A percentile compares a stretch with the other conserved stretches of the same genome.
Evolutionary conservation across 2,329 filamentous ascomycete species (phyloP).

Genomic region (Colletotrichum noveboracense): DNA sequence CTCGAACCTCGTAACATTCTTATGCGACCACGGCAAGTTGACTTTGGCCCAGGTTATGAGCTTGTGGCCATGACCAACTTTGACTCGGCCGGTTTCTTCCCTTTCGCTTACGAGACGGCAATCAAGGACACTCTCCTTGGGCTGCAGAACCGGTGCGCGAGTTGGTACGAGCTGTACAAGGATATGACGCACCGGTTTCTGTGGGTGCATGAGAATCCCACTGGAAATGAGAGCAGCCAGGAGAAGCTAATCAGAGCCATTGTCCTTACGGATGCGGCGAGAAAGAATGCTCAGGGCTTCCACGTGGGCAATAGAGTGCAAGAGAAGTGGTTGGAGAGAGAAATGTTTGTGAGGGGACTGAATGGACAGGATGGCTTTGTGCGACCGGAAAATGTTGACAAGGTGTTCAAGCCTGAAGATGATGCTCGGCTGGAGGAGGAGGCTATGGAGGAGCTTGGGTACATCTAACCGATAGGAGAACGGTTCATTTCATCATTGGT

Average conservation of each 20-base stretch:
- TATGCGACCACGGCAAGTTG: background rate
- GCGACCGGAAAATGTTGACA: background rate
- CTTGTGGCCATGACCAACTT: background rate
- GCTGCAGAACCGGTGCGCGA: background rate
- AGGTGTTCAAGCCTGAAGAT: background rate
- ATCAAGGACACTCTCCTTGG: background rate
- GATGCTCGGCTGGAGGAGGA: background rate
- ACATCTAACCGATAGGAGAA: background rate
- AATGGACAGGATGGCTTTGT: background rate
- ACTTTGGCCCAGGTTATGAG: background rate
- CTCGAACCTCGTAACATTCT: constrained; percentile 6
- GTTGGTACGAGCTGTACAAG: constrained; percentile 1
- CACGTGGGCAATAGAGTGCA: background rate
- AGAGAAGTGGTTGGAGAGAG: background rate
- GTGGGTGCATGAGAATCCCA: background rate
- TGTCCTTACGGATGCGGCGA: background rate
- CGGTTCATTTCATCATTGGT: background rate
- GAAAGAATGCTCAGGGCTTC: background rate
- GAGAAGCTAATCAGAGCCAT: background rate
- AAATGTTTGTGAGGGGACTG: background rate
- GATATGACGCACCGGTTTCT: background rate
- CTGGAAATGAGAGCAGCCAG: background rate
- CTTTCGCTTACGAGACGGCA: background rate
- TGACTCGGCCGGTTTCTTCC: background rate
- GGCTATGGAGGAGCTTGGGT: background rate